Evolutionary conservation across 2,329 filamentous ascomycete genomes (phyloP).

Genomic region (Huntiella abstrusa): DNA sequence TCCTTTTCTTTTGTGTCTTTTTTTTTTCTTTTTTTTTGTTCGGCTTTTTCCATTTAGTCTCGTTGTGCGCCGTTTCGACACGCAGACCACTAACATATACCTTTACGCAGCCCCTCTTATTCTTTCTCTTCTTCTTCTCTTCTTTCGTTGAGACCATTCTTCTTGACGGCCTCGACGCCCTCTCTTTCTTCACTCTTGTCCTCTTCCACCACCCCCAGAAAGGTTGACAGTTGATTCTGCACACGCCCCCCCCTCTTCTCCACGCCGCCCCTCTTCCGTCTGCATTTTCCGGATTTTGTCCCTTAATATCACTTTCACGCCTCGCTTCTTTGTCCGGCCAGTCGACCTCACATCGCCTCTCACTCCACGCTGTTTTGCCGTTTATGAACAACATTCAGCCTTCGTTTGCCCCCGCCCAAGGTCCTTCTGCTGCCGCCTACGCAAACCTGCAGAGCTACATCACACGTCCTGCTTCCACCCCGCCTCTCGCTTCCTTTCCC

Average conservation of each 20-base stretch:
- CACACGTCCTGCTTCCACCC: conserved; percentile 57
- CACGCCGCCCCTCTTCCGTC: not conserved
- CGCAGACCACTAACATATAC: not conserved
- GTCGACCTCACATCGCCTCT: not conserved
- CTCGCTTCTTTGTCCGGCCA: not conserved
- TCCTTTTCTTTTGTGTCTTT: not conserved
- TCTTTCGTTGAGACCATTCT: not conserved
- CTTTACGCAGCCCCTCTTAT: not conserved
- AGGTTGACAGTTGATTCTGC: too few relatives aligned
- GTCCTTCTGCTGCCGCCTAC: conserved; percentile 48
- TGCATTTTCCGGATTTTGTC: not conserved
- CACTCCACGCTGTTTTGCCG: conserved; percentile 22
- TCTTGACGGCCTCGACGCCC: too few relatives aligned
- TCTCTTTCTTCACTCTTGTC: not conserved
- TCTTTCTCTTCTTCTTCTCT: conserved; percentile 2
- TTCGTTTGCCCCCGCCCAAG: conserved; percentile 48
- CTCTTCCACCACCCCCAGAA: not conserved
- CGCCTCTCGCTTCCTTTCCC: conserved; percentile 29
- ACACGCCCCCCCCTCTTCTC: not conserved
- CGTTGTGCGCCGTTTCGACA: not conserved
- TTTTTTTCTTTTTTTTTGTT: not conserved
- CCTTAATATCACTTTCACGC: too few relatives aligned
- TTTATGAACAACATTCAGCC: conserved; percentile 52
- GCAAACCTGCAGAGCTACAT: conserved; percentile 53
- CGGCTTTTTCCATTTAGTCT: too few relatives aligned